Evolutionary conservation across 1,139 yeast species (phyloP), one percentile per base, ranked within the genome.

Genomic region (Scheffersomyces stambukii): DNA sequence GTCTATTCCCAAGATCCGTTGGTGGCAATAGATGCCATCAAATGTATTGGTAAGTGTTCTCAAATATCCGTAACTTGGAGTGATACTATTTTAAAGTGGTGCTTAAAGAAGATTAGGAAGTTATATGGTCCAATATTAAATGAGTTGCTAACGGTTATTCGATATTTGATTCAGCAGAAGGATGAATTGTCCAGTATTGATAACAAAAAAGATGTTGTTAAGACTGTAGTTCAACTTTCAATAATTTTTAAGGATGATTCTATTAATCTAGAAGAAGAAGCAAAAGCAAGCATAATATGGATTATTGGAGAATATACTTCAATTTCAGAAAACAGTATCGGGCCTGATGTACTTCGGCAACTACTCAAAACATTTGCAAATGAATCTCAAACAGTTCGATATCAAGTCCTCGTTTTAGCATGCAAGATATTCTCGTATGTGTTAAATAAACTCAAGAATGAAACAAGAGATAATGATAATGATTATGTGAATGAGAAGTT

Each of bases 271-370:
- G 67, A 58, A 17, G 50, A 60, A 13, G 65, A 67, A 11, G 95
- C 97, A 0, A 75, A 79, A 40, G 88, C 95, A 2, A 82, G 93
- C 32, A 78, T 88, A 13, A 70, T 91, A 11, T 93, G 97, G 97
- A 69, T 89, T 8, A 74, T 91, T 25, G 96, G 97, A 2, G 97
- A 91, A 48, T 81, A 83, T 46, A 57, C 72, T 0, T 62, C 55
- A 24, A 48, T 53, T n/a, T 53, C 60, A 7, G 45, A 54, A 6
- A 65, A 65, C 27, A 30, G 48, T 14, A 66, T 83, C 26, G 86
- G 86, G 1, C 93, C 94, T 0, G 96, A 91, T 51, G 75, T 86
- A 2, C 60, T 88, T 33, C 66, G 96, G 30, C 55, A 58, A 6
- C 55, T 82, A 23, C 56, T 81, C n/a, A 66, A 66, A 23, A 54